Evolutionary conservation across 1,284 basidiomycete genomes (phyloP).

Genomic region (Rhodofomes roseus): DNA sequence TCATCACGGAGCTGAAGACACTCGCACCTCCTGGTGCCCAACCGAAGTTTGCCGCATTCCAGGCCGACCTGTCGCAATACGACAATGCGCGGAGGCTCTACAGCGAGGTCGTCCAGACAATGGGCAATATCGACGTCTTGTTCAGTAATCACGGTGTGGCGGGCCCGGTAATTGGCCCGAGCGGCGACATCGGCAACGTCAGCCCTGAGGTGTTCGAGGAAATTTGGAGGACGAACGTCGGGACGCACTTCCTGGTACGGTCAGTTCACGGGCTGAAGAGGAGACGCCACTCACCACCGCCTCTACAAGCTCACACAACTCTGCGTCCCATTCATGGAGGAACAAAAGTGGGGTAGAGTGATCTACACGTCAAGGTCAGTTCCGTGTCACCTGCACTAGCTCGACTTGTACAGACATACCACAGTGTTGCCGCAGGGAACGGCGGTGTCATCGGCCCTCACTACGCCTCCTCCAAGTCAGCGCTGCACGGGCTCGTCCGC

Average conservation of each 20-base stretch:
- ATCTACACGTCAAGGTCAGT: slow-evolving; percentile 47
- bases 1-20: slow-evolving; percentile 35
- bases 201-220: slow-evolving; percentile 43
- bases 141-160: slow-evolving; percentile 50
- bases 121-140: slow-evolving; percentile 48
- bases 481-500: slow-evolving; percentile 50
- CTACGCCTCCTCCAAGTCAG: slow-evolving; percentile 54
- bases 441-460: slow-evolving; percentile 55
- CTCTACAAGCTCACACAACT: slow-evolving; percentile 42
- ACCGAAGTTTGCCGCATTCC: slow-evolving; percentile 36
- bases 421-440: slow-evolving; percentile 37
- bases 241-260: slow-evolving; percentile 40
- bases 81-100: slow-evolving; percentile 41
- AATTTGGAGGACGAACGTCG: slow-evolving; percentile 47
- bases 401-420: not conserved
- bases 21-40: slow-evolving; percentile 25
- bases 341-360: slow-evolving; percentile 46
- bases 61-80: slow-evolving; percentile 45
- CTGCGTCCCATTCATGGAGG: slow-evolving; percentile 47
- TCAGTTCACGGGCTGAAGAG: not conserved
- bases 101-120: slow-evolving; percentile 35
- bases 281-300: not conserved
- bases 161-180: slow-evolving; percentile 39
- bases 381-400: not conserved
- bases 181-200: slow-evolving; percentile 43